Conservation (phyloP, 2,329 filamentous ascomycete genomes). For the Pyrenophora seminiperda region DNA sequence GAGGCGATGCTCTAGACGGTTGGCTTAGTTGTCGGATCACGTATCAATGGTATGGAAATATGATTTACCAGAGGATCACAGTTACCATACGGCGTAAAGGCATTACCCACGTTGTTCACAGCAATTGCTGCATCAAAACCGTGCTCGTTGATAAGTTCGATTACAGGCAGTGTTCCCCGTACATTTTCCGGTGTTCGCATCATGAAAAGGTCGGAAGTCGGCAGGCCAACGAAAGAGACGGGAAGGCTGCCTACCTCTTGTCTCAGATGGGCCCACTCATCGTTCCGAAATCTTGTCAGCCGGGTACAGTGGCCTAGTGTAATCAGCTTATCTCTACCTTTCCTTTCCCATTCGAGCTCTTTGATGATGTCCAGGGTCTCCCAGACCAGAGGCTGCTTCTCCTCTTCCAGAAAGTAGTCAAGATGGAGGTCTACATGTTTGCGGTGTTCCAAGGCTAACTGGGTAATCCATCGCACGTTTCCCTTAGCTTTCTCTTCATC, state of each 20-base stretch:
- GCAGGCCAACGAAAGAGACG: constrained; percentile 70
- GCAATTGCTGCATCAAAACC: constrained; percentile 65
- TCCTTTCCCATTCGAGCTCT: constrained; percentile 55
- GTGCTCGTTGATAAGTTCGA: constrained; percentile 63
- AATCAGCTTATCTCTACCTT: constrained; percentile 35
- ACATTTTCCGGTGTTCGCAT: constrained; percentile 58
- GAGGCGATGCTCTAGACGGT: constrained; percentile 4
- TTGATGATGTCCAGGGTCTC: constrained; percentile 60
- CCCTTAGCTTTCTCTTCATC: constrained; percentile 53
- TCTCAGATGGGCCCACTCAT: constrained; percentile 58
- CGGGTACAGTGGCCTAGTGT: constrained; percentile 71
- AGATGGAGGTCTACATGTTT: constrained; percentile 73
- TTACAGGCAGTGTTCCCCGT: constrained; percentile 67
- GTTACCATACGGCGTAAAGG: constrained; percentile 72
- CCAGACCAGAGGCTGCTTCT: constrained; percentile 59
- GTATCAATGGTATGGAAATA: constrained; percentile 24
- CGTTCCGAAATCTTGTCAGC: constrained; percentile 60
- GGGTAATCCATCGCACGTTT: constrained; percentile 69
- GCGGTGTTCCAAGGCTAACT: constrained; percentile 55
- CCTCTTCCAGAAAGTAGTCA: constrained; percentile 67
- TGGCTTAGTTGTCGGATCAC: not conserved
- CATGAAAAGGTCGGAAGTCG: constrained; percentile 75
- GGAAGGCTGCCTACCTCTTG: constrained; percentile 60
- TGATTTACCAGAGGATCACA: constrained; percentile 62
- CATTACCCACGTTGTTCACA: constrained; percentile 75